These are phyloP conservation scores for Alternaria brassicicola DNA, from an alignment of 2,329 filamentous ascomycete species.

Conservation along the genomic window DNA sequence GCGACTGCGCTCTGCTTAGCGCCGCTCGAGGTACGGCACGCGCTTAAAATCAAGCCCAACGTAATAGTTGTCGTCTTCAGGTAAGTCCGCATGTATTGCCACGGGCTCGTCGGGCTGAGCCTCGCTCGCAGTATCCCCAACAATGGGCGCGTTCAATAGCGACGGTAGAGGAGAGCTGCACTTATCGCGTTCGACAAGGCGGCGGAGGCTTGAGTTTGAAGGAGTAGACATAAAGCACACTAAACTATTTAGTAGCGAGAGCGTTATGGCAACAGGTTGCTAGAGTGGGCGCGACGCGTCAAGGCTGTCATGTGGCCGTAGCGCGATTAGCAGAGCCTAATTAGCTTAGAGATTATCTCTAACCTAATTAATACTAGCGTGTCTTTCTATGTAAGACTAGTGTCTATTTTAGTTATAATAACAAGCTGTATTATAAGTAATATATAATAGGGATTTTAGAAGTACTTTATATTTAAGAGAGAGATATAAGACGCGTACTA, in stretches of 20 bases:
- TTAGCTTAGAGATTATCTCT: neutral
- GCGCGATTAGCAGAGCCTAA: neutral
- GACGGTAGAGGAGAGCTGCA: neutral
- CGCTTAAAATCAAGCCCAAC: slow-evolving; percentile 10
- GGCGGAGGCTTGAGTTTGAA: slow-evolving; percentile 4
- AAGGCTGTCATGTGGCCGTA: neutral
- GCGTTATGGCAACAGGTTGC: neutral
- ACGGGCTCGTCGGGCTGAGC: neutral
- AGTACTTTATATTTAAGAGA: too few species aligned
- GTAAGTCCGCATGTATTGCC: neutral
- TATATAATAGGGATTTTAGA: too few species aligned
- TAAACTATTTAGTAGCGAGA: neutral
- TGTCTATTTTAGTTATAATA: neutral
- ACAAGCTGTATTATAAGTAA: neutral
- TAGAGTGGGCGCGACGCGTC: neutral
- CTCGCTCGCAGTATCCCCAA: neutral
- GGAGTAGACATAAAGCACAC: slow-evolving; percentile 4
- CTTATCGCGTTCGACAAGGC: slow-evolving; percentile 4
- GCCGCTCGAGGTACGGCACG: slow-evolving; percentile 11
- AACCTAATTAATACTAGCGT: neutral
- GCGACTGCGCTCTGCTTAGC: slow-evolving; percentile 4
- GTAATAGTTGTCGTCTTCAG: neutral
- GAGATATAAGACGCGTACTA: too few species aligned
- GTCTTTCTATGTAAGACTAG: neutral
- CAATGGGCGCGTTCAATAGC: neutral